A percentile compares a stretch with the other conserved stretches of the same genome.
These are phyloP conservation scores for Amphicarpaea edgeworthii DNA, from an alignment of 306 rosid species.

Conservation along the genomic window DNA sequence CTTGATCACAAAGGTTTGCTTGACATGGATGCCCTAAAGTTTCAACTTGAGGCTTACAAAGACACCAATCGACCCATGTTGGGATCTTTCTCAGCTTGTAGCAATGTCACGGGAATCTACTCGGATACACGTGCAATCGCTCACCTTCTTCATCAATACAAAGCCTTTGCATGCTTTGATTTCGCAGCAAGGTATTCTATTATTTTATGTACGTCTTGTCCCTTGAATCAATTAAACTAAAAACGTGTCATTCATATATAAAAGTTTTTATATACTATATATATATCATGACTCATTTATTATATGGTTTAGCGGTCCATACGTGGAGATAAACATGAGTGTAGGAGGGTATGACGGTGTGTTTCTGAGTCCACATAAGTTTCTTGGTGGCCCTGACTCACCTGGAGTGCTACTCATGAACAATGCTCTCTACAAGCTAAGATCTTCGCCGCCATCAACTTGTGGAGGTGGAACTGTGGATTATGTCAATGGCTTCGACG, in stretches of 20 bases:
- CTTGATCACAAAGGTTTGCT: conserved; percentile 63
- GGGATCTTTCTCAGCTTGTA: conserved; percentile 92
- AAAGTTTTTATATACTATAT: too few species aligned
- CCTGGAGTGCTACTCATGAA: conserved; percentile 78
- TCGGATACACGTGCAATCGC: conserved; percentile 74
- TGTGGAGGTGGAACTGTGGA: conserved; percentile 90
- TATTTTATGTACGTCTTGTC: neutral
- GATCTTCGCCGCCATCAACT: conserved; percentile 75
- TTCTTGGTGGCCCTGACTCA: conserved; percentile 82
- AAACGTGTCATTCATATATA: too few species aligned
- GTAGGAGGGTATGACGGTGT: conserved; percentile 57
- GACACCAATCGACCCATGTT: conserved; percentile 62
- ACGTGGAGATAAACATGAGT: conserved; percentile 72
- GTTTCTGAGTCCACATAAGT: conserved; percentile 82
- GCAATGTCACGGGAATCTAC: conserved; percentile 85
- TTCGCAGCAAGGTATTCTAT: conserved; percentile 74
- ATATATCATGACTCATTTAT: too few species aligned
- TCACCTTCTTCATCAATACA: conserved; percentile 69
- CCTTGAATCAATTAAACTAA: neutral
- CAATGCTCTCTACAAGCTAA: conserved; percentile 59
- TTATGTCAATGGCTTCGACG: conserved; percentile 77
- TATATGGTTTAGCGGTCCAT: conserved; percentile 64
- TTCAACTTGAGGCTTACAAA: conserved; percentile 59
- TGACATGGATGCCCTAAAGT: conserved; percentile 62
- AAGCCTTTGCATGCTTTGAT: conserved; percentile 81